phyloP scores from a whole-genome alignment of 2,329 filamentous ascomycete species.

The Aspergillus sp. region DNA sequence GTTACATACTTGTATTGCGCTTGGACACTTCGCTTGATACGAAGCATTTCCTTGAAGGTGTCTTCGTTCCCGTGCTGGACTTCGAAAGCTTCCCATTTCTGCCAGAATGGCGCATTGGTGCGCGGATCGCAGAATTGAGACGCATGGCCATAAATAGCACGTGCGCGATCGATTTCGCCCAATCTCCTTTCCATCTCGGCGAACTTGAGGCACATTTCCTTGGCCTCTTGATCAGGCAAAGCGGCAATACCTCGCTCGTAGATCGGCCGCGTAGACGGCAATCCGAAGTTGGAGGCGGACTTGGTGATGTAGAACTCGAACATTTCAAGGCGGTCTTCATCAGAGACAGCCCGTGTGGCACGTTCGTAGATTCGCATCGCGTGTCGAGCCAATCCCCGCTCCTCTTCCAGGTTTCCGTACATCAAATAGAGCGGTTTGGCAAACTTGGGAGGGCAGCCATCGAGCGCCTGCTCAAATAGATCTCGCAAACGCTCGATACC shows the following conservation, averaged over 20 bases:
- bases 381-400: conserved; percentile 87
- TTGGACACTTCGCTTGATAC: conserved; percentile 95
- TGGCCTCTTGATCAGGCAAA: conserved; percentile 88
- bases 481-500: conserved; percentile 91
- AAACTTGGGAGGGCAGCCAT: conserved; percentile 92
- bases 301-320: conserved; percentile 99
- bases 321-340: conserved; percentile 95
- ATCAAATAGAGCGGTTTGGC: conserved; percentile 95
- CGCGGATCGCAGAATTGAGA: conserved; percentile 97
- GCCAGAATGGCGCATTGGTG: conserved; percentile 87
- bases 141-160: conserved; percentile 94
- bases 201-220: conserved; percentile 98
- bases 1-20: conserved; percentile 81
- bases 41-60: conserved; percentile 98
- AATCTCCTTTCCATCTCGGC: conserved; percentile 92
- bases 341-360: conserved; percentile 88
- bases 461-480: conserved; percentile 94
- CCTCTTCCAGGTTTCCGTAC: conserved; percentile 97
- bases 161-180: conserved; percentile 89
- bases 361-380: conserved; percentile 99
- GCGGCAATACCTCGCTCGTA: conserved; percentile 94
- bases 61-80: conserved; percentile 98
- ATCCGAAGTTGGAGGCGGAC: conserved; percentile 94
- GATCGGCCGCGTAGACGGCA: conserved; percentile 90
- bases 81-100: conserved; percentile 96